Base-by-base conservation (phyloP, 257 asterid genomes). In the Solanum virginianum region DNA sequence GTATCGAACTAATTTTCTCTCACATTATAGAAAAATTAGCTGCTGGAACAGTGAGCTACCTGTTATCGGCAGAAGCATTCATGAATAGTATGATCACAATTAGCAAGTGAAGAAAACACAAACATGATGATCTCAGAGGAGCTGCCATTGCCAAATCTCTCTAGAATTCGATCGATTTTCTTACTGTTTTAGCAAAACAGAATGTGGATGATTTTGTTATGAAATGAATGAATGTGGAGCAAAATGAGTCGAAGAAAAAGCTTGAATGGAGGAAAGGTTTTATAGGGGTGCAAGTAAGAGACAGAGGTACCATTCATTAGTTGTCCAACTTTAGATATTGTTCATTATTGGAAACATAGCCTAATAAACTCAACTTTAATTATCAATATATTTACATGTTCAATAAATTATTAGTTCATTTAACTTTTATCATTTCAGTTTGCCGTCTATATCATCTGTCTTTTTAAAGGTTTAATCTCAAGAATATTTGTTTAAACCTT, bases 221-320 rank as follows among this genome's bases (percentile, higher is more conserved):
- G 47, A 77, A 77, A 16, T 26, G 47, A 75, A 51, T 49, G 82
- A 26, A 68, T 29, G 75, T 16, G 24, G 7, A 62, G 51, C 13
- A 56, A 87, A 85, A 60, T 36, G 80, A 87, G 89, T 88, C 36
- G 80, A 86, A 85, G 87, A 84, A 85, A 86, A 81, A 88, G 91
- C 80, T 24, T 87, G 41, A 88, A 87, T 84, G 91, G 57, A 71
- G 85, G 45, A 86, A 91, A 71, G 84, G 85, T 84, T 88, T 88
- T 88, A 90, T 92, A 91, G 86, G 88, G 57, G 66, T 20, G 80
- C 53, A 57, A 85, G 81, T 54, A 47, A 69, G 70, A 16, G 66
- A 63, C 82, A 77, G 59, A 80, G 80, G 60, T 32, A 41, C 66
- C 86, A 54, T 84, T 66, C 80, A 70, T 71, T 82, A 69, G 51